phyloP scores from a whole-genome alignment of 1,284 basidiomycete species.

The Puccinia triticina region DNA sequence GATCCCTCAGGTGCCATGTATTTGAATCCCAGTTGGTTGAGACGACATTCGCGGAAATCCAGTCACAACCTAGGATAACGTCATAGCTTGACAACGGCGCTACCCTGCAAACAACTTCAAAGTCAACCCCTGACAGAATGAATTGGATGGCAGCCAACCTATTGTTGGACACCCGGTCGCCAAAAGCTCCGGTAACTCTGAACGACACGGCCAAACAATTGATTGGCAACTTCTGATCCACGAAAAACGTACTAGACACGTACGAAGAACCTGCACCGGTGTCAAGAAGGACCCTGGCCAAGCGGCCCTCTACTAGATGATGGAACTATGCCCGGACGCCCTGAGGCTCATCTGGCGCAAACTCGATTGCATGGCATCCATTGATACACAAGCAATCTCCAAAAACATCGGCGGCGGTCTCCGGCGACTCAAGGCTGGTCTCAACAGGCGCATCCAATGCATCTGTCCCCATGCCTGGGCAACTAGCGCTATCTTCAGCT shows the following conservation, averaged over 20 bases:
- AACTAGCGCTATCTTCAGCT: background rate
- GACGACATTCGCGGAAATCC: background rate
- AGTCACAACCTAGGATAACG: slow-evolving; percentile 16
- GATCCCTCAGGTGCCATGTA: background rate
- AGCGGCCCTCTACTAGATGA: background rate
- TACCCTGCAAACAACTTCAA: background rate
- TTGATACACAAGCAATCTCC: background rate
- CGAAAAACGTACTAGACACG: background rate
- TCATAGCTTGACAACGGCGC: slow-evolving; percentile 1
- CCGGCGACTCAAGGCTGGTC: background rate
- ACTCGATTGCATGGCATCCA: background rate
- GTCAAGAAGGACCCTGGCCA: slow-evolving; percentile 25
- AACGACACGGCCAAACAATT: background rate
- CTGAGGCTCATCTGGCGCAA: background rate
- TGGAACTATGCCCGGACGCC: background rate
- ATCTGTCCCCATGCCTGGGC: background rate
- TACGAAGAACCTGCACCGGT: slow-evolving; percentile 25
- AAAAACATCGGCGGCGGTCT: background rate
- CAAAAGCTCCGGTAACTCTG: slow-evolving; percentile 20
- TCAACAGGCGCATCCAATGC: background rate
- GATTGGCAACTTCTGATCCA: background rate
- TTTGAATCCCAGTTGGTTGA: slow-evolving; percentile 6
- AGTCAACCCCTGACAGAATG: background rate
- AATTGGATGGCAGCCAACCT: background rate
- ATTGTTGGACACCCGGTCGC: background rate